Evolutionary conservation across 495 filamentous ascomycete species (phyloP).

Genomic region (Poronia punctata): DNA sequence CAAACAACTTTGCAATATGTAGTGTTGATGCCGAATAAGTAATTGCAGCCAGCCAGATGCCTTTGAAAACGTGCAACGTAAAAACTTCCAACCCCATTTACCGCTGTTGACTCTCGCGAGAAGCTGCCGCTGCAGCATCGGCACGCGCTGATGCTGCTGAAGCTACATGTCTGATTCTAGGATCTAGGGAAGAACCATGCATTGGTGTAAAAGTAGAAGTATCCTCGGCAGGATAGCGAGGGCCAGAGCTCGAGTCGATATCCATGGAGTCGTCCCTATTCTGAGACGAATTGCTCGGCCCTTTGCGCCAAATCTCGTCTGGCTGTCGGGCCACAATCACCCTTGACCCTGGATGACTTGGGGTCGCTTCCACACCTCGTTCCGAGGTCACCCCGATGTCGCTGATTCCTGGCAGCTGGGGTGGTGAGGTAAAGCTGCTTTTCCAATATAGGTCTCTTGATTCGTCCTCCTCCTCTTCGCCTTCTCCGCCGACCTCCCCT

Average conservation of each 20-base stretch:
- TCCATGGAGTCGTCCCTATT: conserved; percentile 21
- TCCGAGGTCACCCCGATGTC: conserved; percentile 16
- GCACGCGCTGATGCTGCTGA: conserved; percentile 24
- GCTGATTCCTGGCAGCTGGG: conserved; percentile 12
- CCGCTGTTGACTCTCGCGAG: conserved; percentile 16
- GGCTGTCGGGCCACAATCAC: conserved; percentile 19
- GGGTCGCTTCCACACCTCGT: conserved; percentile 12
- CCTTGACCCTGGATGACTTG: conserved; percentile 15
- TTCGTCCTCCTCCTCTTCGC: conserved; percentile 22
- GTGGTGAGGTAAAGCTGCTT: conserved; percentile 12
- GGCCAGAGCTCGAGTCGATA: conserved; percentile 14
- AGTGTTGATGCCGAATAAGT: too few relatives aligned
- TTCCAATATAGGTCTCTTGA: conserved; percentile 12
- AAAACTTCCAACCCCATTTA: conserved; percentile 15
- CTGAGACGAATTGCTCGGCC: conserved; percentile 11
- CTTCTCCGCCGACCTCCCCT: conserved; percentile 17
- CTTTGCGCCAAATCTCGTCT: conserved; percentile 26
- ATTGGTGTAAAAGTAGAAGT: conserved; percentile 5
- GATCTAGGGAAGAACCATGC: conserved; percentile 6
- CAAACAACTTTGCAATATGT: too few relatives aligned
- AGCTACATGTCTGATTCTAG: conserved; percentile 25
- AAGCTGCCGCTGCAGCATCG: conserved; percentile 19
- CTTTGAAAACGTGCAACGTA: too few relatives aligned
- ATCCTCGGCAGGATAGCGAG: conserved; percentile 18
- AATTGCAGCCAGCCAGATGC: too few relatives aligned